phyloP scores from a whole-genome alignment of 83 land plant genomes.

The Picea engelmannii region DNA sequence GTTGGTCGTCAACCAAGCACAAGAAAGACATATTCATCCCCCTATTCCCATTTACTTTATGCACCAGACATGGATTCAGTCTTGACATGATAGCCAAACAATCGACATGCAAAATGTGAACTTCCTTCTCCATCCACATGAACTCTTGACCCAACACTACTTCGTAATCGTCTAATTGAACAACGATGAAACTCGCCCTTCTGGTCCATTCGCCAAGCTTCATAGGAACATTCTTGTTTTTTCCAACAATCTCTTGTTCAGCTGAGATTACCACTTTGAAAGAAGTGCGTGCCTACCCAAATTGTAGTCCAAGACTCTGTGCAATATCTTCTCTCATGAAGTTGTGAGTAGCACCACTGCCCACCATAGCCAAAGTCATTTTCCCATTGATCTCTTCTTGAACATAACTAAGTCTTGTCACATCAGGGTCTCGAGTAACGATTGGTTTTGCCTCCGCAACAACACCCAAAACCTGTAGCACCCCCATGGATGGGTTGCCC shows the following conservation, averaged over 20 bases:
- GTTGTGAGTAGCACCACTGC: background rate
- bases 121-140: background rate
- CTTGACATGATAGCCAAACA: too few relatives aligned
- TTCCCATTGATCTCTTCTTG: background rate
- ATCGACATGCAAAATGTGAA: too few relatives aligned
- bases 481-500: too few relatives aligned
- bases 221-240: background rate
- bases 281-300: fast-evolving
- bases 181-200: background rate
- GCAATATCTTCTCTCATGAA: too few relatives aligned
- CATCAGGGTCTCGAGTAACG: too few relatives aligned
- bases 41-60: too few relatives aligned
- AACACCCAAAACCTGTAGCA: too few relatives aligned
- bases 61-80: too few relatives aligned
- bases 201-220: background rate
- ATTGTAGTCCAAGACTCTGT: background rate
- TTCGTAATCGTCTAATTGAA: background rate
- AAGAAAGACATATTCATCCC: too few relatives aligned
- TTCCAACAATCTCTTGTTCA: background rate
- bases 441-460: too few relatives aligned
- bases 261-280: background rate
- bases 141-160: background rate
- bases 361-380: background rate
- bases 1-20: too few relatives aligned
- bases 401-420: background rate